Evolutionary conservation across 75 land plant species (phyloP), one percentile per base, ranked within the genome.

Genomic region (Pinus albicaulis): DNA sequence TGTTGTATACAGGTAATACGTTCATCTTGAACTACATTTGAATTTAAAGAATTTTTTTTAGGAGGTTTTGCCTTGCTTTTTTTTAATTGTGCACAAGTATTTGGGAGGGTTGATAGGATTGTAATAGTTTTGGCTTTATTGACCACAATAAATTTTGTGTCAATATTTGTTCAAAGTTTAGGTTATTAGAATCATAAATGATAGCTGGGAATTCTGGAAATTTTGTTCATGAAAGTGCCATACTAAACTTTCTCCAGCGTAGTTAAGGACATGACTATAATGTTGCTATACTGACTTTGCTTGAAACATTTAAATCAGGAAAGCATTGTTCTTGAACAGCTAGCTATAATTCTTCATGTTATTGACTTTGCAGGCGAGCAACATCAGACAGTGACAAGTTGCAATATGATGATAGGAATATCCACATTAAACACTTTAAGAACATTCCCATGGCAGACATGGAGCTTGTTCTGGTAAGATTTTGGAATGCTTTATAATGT

Each of bases 401-500:
- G 56, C 74, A 79, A 31, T 56, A 66, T 61, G 87, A 82, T 57
- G 93, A 96, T 48, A 80, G 93, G 70, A 88, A 89, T 57, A 89
- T 96, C 12, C 86, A 81, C 74, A 79, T 96, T 17, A 92, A 94
- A 72, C 99, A 96, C 79, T 96, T 96, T 71, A 91, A 86, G 74
- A 88, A 94, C 74, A 92, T 96, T 73, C 99, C 99, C 38, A 94
- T 96, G 99, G 99, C 99, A 61, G 99, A 96, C 79, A 84, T 96
- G 93, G 99, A 96, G 82, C 80, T 96, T 74, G 98, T 96, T 74
- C 86, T 96, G 80, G 99, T 96, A 75, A 83, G 96, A 74, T 71
- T 78, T 68, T 36, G 20, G 28, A 17, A n/a, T 44, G 17, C 36
- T 19, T n/a, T 73, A 53, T 55, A 36, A 70, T 19, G 55, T 7